Percentiles rank a stretch among this genome's conserved stretches.
Conservation (phyloP, 1,284 basidiomycete genomes). For the Takashimella koratensis region DNA sequence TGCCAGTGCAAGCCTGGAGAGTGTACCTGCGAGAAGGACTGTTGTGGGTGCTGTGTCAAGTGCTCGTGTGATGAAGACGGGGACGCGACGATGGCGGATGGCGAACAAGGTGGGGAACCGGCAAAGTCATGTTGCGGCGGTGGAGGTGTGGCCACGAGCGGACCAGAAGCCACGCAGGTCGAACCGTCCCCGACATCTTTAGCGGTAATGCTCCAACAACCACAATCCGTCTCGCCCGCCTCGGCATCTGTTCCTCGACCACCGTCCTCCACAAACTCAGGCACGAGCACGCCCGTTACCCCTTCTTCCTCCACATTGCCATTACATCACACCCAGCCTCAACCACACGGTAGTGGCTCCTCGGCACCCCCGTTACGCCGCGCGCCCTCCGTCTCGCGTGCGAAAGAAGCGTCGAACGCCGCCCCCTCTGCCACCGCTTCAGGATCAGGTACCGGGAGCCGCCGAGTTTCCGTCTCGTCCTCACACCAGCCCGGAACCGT, state of each 20-base stretch:
- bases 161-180: background rate
- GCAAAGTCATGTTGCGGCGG: conserved; percentile 7
- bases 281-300: background rate
- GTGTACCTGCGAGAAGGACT: conserved; percentile 47
- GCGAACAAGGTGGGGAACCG: background rate
- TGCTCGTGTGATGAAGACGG: conserved; percentile 43
- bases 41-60: conserved; percentile 48
- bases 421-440: background rate
- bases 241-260: background rate
- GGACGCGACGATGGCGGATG: conserved; percentile 19
- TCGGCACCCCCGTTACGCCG: conserved; percentile 5
- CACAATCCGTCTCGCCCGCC: conserved; percentile 4
- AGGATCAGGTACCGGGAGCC: conserved; percentile 1
- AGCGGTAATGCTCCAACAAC: background rate
- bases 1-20: conserved; percentile 47
- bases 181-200: background rate
- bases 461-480: conserved; percentile 27
- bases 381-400: conserved; percentile 15
- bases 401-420: conserved; percentile 12
- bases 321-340: background rate
- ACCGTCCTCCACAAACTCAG: background rate
- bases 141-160: background rate
- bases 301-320: background rate
- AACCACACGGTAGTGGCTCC: background rate
- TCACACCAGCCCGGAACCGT: background rate